Evolutionary conservation across 768 basidiomycete genomes (phyloP).

Genomic region (Russula brevipes): DNA sequence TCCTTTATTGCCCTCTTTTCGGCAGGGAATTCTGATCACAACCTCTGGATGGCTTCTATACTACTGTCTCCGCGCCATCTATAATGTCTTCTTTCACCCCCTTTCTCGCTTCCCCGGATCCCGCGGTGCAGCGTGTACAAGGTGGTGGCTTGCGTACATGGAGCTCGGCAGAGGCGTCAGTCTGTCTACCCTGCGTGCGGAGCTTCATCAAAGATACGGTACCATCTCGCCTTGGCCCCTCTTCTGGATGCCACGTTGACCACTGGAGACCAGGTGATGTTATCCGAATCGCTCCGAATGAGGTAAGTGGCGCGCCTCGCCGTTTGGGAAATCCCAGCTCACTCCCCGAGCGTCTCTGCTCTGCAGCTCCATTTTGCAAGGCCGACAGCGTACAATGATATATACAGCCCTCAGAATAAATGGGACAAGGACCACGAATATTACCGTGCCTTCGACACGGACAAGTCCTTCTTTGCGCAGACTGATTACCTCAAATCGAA

Average conservation of each 20-base stretch:
- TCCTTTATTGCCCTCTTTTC: conserved; percentile 1
- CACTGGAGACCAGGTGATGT: conserved; percentile 4
- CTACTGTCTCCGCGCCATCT: neutral
- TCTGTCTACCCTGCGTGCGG: conserved; percentile 7
- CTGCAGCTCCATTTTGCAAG: conserved; percentile 15
- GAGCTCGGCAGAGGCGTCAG: conserved; percentile 8
- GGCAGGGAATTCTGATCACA: neutral
- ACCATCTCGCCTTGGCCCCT: too few relatives aligned
- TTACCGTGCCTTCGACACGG: conserved; percentile 37
- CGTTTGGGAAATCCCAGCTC: neutral
- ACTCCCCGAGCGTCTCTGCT: neutral
- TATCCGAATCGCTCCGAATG: conserved; percentile 17
- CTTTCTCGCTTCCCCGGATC: conserved; percentile 19
- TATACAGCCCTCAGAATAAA: conserved; percentile 22
- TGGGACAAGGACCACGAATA: conserved; percentile 39
- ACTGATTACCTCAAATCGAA: conserved; percentile 35
- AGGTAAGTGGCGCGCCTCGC: neutral
- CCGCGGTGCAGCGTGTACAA: conserved; percentile 19
- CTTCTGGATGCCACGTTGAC: neutral
- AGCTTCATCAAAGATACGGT: conserved; percentile 19
- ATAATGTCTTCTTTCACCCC: conserved; percentile 17
- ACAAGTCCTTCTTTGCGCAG: conserved; percentile 36
- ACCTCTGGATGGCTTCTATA: neutral
- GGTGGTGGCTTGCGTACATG: conserved; percentile 20
- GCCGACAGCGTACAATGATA: conserved; percentile 16